phyloP scores from a whole-genome alignment of 805 yeast species.

The Candida ulmi region DNA sequence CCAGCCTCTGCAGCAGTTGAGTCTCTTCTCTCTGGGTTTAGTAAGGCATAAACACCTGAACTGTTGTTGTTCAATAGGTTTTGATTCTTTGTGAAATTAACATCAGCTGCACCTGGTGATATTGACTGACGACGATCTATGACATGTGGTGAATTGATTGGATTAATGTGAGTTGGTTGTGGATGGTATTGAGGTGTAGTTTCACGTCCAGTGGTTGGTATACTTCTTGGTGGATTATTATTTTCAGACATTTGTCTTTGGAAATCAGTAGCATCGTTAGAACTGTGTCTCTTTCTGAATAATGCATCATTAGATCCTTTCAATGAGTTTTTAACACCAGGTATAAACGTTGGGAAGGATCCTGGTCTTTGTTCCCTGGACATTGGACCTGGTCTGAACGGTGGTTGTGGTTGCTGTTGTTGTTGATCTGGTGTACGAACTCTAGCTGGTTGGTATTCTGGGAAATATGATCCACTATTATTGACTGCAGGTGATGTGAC shows the following conservation, averaged over 20 bases:
- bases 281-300: constrained; percentile 19
- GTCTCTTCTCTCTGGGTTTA: constrained; percentile 21
- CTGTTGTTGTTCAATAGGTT: not conserved
- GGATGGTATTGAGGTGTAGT: constrained; percentile 1
- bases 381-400: constrained; percentile 3
- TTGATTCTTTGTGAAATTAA: not conserved
- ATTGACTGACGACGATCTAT: constrained; percentile 1
- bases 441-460: constrained; percentile 14
- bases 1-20: constrained; percentile 1
- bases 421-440: constrained; percentile 13
- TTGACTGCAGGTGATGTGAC: constrained; percentile 3
- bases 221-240: constrained; percentile 20
- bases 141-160: not conserved
- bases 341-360: constrained; percentile 18
- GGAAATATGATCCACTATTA: constrained; percentile 12
- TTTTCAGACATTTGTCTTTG: constrained; percentile 1
- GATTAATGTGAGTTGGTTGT: not conserved
- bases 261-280: constrained; percentile 15
- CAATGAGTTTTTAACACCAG: constrained; percentile 11
- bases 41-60: constrained; percentile 21
- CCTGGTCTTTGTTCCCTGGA: constrained; percentile 18
- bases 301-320: constrained; percentile 8
- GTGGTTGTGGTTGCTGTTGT: constrained; percentile 2
- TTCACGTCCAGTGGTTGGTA: constrained; percentile 7
- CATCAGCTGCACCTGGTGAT: constrained; percentile 2